Percentiles rank a stretch among this genome's conserved stretches.
These are phyloP conservation scores for Arbutus unedo DNA, from an alignment of 148 eudicot species.

Conservation along the genomic window DNA sequence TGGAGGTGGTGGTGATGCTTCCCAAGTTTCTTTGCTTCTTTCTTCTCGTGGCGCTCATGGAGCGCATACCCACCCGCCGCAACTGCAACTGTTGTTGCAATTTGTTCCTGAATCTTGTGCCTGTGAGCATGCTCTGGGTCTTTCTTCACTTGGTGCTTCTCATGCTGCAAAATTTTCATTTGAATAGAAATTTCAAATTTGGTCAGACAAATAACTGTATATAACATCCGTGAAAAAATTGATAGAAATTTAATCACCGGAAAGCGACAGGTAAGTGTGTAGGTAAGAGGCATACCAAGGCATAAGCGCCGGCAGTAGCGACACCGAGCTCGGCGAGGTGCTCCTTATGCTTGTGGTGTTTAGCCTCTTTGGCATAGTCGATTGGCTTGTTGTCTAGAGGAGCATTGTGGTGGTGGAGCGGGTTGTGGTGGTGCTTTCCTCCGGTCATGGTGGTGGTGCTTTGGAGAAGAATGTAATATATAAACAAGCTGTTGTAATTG, in stretches of 20 bases:
- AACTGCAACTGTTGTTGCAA: slow-evolving; percentile 45
- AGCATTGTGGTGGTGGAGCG: slow-evolving; percentile 6
- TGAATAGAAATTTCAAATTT: too few relatives aligned
- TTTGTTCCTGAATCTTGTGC: slow-evolving; percentile 48
- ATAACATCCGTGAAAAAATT: too few relatives aligned
- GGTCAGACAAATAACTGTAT: too few relatives aligned
- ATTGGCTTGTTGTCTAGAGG: slow-evolving; percentile 5
- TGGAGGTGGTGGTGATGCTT: too few relatives aligned
- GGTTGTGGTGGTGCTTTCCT: slow-evolving; percentile 17
- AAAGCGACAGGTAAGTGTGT: too few relatives aligned
- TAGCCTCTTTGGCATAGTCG: slow-evolving; percentile 33
- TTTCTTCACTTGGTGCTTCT: slow-evolving; percentile 59
- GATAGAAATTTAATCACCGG: too few relatives aligned
- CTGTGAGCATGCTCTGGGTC: slow-evolving; percentile 57
- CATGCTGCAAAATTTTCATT: slow-evolving; percentile 27
- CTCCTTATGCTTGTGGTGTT: slow-evolving; percentile 37
- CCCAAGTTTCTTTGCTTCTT: slow-evolving; percentile 33
- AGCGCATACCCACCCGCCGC: slow-evolving; percentile 48
- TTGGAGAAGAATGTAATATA: too few relatives aligned
- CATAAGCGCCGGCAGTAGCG: slow-evolving; percentile 42
- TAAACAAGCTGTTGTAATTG: too few relatives aligned
- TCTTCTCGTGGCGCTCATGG: slow-evolving; percentile 61
- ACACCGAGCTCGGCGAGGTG: slow-evolving; percentile 34
- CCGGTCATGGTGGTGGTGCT: slow-evolving; percentile 10
- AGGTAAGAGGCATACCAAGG: slow-evolving; percentile 26